A percentile compares a stretch with the other conserved stretches of the same genome.
Evolutionary conservation across 805 yeast species (phyloP).

Genomic region (Yamadazyma phyllophila): DNA sequence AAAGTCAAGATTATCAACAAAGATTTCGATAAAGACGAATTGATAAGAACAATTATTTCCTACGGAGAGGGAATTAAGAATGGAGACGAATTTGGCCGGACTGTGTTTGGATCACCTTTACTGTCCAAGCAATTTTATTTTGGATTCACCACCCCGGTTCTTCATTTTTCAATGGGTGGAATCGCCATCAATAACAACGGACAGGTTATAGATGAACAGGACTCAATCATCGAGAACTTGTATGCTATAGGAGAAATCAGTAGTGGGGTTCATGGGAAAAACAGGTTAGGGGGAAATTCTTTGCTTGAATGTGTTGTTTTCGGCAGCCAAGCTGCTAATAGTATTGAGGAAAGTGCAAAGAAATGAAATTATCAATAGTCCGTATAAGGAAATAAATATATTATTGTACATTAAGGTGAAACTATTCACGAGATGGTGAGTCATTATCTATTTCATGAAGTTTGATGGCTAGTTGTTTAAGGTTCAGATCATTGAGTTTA

Average conservation of each 20-base stretch:
- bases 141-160: conserved; percentile 58
- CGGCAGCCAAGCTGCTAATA: conserved; percentile 11
- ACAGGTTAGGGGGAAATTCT: conserved; percentile 43
- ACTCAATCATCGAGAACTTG: conserved; percentile 37
- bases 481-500: conserved; percentile 17
- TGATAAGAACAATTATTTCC: conserved; percentile 17
- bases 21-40: conserved; percentile 7
- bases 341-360: background rate
- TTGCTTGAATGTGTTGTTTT: conserved; percentile 45
- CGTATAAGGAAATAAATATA: background rate
- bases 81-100: conserved; percentile 29
- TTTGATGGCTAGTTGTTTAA: conserved; percentile 12
- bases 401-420: background rate
- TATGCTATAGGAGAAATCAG: conserved; percentile 47
- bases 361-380: background rate
- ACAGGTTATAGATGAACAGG: conserved; percentile 34
- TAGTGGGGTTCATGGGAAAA: conserved; percentile 48
- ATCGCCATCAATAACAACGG: conserved; percentile 50
- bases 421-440: conserved; percentile 2
- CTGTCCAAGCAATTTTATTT: conserved; percentile 33
- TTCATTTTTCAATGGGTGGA: conserved; percentile 74
- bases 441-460: conserved; percentile 7
- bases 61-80: conserved; percentile 12
- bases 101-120: conserved; percentile 13
- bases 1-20: conserved; percentile 17